Evolutionary conservation across 2,329 filamentous ascomycete species (phyloP), one percentile per base, ranked within the genome.

Genomic region (Fusarium concolor): DNA sequence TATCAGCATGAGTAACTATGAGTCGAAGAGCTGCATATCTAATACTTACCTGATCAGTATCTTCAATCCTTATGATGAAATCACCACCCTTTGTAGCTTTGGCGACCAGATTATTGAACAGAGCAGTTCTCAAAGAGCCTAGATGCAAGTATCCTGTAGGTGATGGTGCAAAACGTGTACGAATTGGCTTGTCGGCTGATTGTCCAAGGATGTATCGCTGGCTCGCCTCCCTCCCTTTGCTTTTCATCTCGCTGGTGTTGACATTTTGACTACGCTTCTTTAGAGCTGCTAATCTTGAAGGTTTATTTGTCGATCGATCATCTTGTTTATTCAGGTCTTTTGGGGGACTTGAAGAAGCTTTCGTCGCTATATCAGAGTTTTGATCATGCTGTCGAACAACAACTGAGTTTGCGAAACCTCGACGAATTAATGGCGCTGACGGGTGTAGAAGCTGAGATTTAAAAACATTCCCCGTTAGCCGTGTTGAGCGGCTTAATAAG

Each of bases 81-180:
- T 97, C 91, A 9, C 96, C 96, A 6, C 91, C 90, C 4, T 75
- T 75, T 0, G 96, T 97, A 4, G 91, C 89, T 74, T 90, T 92
- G 1, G 96, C 94, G n/a, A 97, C 85, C 6, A 99, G 83, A 71
- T 95, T 97, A 75, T 97, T 98, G 82, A 94, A 98, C n/a, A 99
- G 80, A 0, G 96, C 96, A 1, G 96, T 99, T 60, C 96, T 86
- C 35, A 99, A 79, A 1, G 94, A 97, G 6, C 96, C 96, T 14
- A 99, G 84, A 79, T 99, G 96, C 24, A 99, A 85, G 74, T 95
- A 94, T 2, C 96, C 96, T 0, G 96, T 99, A 0, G 96, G 96
- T 2, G 96, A 98, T 1, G 96, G 96, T 2, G 96, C 96, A 79
- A 99, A 99, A 45, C 96, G 90, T 18, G 96, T 75, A 29, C 79